A percentile compares a stretch with the other conserved stretches of the same genome.
phyloP scores from a whole-genome alignment of 2,329 filamentous ascomycete species.

The Sporothrix phasma region DNA sequence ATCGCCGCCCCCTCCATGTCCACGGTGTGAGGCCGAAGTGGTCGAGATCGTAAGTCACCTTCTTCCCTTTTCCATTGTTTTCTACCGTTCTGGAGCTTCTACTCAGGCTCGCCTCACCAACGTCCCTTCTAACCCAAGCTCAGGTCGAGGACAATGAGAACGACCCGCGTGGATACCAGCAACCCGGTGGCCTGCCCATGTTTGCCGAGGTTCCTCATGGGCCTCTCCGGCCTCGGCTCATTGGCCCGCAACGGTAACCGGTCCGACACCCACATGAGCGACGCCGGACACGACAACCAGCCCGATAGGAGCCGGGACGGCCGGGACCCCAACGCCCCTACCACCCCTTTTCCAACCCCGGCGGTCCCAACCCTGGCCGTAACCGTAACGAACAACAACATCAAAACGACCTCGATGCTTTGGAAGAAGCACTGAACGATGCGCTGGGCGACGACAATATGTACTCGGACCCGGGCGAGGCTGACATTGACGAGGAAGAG shows the following conservation, averaged over 20 bases:
- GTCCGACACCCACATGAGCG: not conserved
- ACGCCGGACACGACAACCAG: not conserved
- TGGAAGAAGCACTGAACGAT: conserved; percentile 16
- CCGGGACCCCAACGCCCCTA: not conserved
- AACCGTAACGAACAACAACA: not conserved
- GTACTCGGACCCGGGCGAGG: conserved; percentile 47
- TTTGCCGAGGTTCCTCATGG: conserved; percentile 7
- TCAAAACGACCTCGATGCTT: conserved; percentile 12
- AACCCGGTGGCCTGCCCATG: not conserved
- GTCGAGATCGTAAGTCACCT: conserved; percentile 69
- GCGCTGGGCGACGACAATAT: conserved; percentile 12
- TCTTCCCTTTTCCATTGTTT: not conserved
- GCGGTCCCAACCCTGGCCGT: not conserved
- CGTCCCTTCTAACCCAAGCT: not conserved
- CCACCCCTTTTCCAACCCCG: not conserved
- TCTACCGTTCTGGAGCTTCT: too few species aligned
- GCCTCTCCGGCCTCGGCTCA: not conserved
- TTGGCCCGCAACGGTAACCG: not conserved
- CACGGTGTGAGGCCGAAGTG: conserved; percentile 65
- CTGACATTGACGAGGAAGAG: conserved; percentile 46
- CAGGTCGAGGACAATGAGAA: conserved; percentile 30
- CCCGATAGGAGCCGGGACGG: not conserved
- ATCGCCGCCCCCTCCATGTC: conserved; percentile 66
- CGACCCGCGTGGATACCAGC: conserved; percentile 46
- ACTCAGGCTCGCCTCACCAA: not conserved